Evolutionary conservation across 805 yeast species (phyloP), one percentile per base, ranked within the genome.

Genomic region (Candida vaughaniae): DNA sequence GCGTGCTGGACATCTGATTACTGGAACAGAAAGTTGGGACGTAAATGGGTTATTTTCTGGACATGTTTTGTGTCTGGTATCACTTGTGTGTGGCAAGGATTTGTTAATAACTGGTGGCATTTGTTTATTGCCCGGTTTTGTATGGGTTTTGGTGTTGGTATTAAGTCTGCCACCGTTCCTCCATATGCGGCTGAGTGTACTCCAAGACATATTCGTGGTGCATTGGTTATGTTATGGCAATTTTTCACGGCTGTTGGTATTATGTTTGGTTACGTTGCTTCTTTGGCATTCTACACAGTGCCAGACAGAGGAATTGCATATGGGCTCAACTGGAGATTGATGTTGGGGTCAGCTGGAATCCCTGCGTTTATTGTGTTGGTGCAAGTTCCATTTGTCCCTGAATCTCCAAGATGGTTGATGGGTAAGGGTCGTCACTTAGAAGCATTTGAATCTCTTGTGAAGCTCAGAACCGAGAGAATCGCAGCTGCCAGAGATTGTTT

Each of bases 241-340:
- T 77, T 78, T 49, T 80, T 80, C 66, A 80, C 85, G 12, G 86
- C 87, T 2, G 75, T 80, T 37, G 88, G 88, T 40, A 79, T 82
- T 45, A 75, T 78, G 75, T 64, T 81, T 46, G 87, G 87, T 12
- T 77, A 78, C 43, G 76, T 78, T 19, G 67, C 80, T 15, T 69
- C 73, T 15, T 69, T 80, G 41, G 82, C 81, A 1, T 78, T 80
- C 51, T 78, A 77, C 60, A 60, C 68, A 31, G 78, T 82, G 33
- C 72, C 75, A 1, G 56, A 52, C 29, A 61, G 58, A 29, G 72
- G 73, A 20, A 66, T 76, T 35, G 55, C 71, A 16, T 62, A 66
- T 6, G 74, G 73, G 14, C 56, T 65, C 30, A 70, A 84, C 33
- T 81, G 82, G 73, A 71, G 90, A 49, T 54, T 76, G 16, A 79